Evolutionary conservation across 345 rosid species (phyloP).

Genomic region (Alliaria petiolata): DNA sequence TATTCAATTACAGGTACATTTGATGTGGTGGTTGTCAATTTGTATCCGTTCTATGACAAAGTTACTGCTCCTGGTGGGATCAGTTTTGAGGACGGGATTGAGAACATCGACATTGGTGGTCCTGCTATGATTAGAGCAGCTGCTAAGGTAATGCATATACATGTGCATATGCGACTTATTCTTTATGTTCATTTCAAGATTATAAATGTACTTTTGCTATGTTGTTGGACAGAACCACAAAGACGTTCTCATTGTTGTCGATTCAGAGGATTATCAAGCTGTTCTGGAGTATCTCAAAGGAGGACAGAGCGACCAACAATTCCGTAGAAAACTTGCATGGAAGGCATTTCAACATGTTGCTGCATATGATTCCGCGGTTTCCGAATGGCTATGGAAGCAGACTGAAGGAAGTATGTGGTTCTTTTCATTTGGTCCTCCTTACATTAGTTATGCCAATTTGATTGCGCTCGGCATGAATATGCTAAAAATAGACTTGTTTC

Average conservation of each 20-base stretch:
- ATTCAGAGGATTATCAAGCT: conserved; percentile 65
- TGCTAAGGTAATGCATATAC: conserved; percentile 57
- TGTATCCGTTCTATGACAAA: conserved; percentile 87
- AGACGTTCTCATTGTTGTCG: conserved; percentile 89
- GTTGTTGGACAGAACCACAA: conserved; percentile 74
- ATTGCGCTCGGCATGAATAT: background rate
- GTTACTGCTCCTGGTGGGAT: conserved; percentile 69
- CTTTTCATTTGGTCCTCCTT: background rate
- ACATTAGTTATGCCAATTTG: background rate
- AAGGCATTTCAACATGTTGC: conserved; percentile 86
- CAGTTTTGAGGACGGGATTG: conserved; percentile 82
- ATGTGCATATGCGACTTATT: background rate
- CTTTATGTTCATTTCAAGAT: background rate
- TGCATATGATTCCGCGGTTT: conserved; percentile 89
- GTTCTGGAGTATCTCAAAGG: conserved; percentile 70
- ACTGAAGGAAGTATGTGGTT: conserved; percentile 54
- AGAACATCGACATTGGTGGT: conserved; percentile 92
- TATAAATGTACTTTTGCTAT: background rate
- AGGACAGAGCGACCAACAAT: conserved; percentile 54
- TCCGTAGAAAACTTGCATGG: conserved; percentile 87
- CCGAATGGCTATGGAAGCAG: conserved; percentile 95
- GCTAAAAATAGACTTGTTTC: background rate
- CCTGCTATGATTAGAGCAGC: conserved; percentile 98
- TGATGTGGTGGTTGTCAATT: conserved; percentile 84
- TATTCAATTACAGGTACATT: conserved; percentile 53